Conservation (phyloP, 1,284 basidiomycete genomes). For the Schizophyllum amplum region DNA sequence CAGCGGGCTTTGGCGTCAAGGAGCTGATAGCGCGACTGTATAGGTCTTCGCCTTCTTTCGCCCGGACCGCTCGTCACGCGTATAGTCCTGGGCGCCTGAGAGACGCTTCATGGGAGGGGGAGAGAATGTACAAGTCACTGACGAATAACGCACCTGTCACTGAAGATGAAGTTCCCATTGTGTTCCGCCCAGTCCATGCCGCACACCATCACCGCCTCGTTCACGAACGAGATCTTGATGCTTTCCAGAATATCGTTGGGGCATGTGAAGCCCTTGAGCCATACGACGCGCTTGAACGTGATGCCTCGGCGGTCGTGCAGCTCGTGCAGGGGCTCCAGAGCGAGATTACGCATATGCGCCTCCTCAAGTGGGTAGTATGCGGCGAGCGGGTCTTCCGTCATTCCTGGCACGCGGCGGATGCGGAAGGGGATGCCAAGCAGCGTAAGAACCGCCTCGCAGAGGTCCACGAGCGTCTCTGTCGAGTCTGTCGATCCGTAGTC, state of each 20-base stretch:
- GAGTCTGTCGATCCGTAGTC: slow-evolving; percentile 92
- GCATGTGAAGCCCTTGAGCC: slow-evolving; percentile 96
- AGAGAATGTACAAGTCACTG: background rate
- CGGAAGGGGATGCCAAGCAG: slow-evolving; percentile 87
- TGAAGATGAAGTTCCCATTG: slow-evolving; percentile 94
- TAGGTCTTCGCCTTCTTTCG: too few relatives aligned
- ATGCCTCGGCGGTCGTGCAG: slow-evolving; percentile 69
- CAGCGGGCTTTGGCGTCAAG: too few relatives aligned
- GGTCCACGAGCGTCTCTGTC: slow-evolving; percentile 84
- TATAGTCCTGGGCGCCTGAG: background rate
- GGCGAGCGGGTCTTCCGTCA: slow-evolving; percentile 79
- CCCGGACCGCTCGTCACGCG: background rate
- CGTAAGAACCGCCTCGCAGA: slow-evolving; percentile 88
- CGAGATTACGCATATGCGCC: slow-evolving; percentile 86
- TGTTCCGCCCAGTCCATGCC: slow-evolving; percentile 99
- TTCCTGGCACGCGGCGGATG: slow-evolving; percentile 78
- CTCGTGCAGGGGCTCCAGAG: slow-evolving; percentile 84
- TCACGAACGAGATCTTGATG: slow-evolving; percentile 79
- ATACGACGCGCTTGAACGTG: slow-evolving; percentile 83
- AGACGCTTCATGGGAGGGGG: slow-evolving; percentile 1
- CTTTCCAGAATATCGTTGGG: slow-evolving; percentile 94
- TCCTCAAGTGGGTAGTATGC: slow-evolving; percentile 94
- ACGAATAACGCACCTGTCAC: slow-evolving; percentile 42
- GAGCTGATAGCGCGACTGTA: too few relatives aligned
- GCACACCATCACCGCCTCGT: slow-evolving; percentile 93